Evolutionary conservation across 805 yeast genomes (phyloP), one percentile per base, ranked within the genome.

Genomic region (Metschnikowia peoriensis): DNA sequence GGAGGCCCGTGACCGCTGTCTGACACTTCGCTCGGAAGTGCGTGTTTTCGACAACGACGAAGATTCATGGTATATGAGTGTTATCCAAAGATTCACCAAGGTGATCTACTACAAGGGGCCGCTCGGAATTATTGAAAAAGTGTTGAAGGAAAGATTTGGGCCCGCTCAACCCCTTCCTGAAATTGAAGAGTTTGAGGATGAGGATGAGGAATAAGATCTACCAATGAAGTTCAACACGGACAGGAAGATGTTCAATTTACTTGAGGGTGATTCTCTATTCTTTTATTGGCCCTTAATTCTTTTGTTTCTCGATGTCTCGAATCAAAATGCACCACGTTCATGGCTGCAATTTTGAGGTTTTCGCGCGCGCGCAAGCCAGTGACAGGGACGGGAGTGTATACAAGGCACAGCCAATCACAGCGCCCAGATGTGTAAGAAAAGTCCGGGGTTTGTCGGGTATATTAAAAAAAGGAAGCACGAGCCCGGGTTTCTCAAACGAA

Each of bases 41-140:
- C 59, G 54, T 11, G 56, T 63, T 5, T 65, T 66, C 41, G 72
- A 70, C n/a, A 40, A 55, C 22, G 63, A 59, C 34, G 64, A 61
- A 29, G 48, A 46, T 4, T 49, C 62, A 2, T 73, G 76, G 76
- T 73, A 74, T 55, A 72, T 69, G 44, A 60, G 64, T 37, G 50
- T 68, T 28, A 58, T 72, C 16, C 63, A 61, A 51, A 56, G 75
- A 22, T 68, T 70, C 54, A 67, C 76, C 48, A 70, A 65, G 47
- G 73, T 73, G 46, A 72, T 75, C 37, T 74, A 73, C 61, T 58
- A 66, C 54, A 63, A 62, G 45, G 79, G 79, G 1, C 79, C 79
- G 1, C 61, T 75, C 42, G 79, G 78, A 4, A 62, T 75, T 22
- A 56, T 75, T 17, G 77, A 71, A 49, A 75, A 73, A 57, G 73